Conservation (phyloP, 2,329 filamentous ascomycete genomes). For the Hypoxylon sp. region DNA sequence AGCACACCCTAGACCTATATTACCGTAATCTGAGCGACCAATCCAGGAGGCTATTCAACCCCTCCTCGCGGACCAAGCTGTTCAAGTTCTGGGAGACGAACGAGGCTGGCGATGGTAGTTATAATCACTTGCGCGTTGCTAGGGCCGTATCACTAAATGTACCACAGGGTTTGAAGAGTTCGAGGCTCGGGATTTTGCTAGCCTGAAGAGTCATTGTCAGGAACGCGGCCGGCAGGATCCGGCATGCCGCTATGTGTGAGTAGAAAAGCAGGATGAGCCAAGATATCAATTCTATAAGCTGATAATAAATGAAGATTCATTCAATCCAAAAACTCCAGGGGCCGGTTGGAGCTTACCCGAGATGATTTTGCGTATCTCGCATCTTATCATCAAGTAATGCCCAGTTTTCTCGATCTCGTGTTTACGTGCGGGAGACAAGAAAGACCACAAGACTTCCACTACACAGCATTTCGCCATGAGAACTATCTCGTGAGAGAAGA, state of each 20-base stretch:
- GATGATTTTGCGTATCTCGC: conserved; percentile 13
- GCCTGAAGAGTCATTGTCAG: conserved; percentile 14
- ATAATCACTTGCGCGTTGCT: too few relatives aligned
- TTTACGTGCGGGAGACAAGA: conserved; percentile 19
- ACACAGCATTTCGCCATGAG: conserved; percentile 13
- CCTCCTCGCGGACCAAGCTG: conserved; percentile 2
- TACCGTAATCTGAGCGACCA: conserved; percentile 1
- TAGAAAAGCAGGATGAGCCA: background rate
- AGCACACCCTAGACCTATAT: conserved; percentile 10
- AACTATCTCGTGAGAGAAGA: conserved; percentile 6
- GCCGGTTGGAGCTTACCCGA: conserved; percentile 7
- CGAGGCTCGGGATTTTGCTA: conserved; percentile 6
- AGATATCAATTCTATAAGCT: background rate
- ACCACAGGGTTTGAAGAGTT: conserved; percentile 10
- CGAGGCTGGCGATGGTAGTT: background rate
- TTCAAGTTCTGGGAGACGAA: conserved; percentile 20
- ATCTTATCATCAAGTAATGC: conserved; percentile 21
- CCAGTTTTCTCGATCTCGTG: conserved; percentile 13
- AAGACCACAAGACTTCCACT: conserved; percentile 11
- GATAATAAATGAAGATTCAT: conserved; percentile 2
- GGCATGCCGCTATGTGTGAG: conserved; percentile 20
- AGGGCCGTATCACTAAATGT: background rate
- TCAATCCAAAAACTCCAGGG: conserved; percentile 15
- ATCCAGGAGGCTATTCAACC: conserved; percentile 12
- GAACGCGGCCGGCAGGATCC: conserved; percentile 6